Conservation (phyloP, 2,329 filamentous ascomycete genomes). For the Grosmannia penicillata region DNA sequence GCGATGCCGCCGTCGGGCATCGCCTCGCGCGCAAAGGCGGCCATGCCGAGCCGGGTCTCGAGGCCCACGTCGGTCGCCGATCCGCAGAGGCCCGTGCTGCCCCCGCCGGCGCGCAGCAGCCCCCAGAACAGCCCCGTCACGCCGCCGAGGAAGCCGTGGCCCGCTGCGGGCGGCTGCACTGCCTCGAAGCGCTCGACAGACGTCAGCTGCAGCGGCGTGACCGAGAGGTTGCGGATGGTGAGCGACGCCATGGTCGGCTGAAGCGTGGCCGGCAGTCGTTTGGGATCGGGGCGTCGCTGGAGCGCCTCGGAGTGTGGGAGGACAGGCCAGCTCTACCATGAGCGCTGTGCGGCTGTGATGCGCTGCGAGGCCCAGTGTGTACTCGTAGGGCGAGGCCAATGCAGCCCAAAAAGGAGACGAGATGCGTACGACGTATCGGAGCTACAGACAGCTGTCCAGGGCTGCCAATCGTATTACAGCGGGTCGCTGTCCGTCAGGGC, state of each 20-base stretch:
- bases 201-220: constrained; percentile 57
- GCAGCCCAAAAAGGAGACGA: no score
- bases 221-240: constrained; percentile 70
- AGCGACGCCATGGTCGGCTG: constrained; percentile 39
- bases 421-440: no score
- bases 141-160: constrained; percentile 26
- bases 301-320: no score
- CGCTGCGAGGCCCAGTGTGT: no score
- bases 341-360: no score
- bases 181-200: constrained; percentile 55
- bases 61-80: neutral
- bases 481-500: no score
- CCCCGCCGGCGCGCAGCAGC: constrained; percentile 10
- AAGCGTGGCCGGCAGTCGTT: no score
- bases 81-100: constrained; percentile 9
- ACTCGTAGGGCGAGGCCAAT: no score
- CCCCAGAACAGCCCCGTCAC: constrained; percentile 25
- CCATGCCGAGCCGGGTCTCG: neutral
- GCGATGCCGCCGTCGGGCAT: constrained; percentile 43
- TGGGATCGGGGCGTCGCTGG: no score
- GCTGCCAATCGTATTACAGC: no score
- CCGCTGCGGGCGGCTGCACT: constrained; percentile 18
- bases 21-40: constrained; percentile 32
- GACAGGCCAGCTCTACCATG: no score
- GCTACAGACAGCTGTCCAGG: no score